phyloP scores from a whole-genome alignment of 352 stramenopile genomes.

The Phytophthora aleatoria region DNA sequence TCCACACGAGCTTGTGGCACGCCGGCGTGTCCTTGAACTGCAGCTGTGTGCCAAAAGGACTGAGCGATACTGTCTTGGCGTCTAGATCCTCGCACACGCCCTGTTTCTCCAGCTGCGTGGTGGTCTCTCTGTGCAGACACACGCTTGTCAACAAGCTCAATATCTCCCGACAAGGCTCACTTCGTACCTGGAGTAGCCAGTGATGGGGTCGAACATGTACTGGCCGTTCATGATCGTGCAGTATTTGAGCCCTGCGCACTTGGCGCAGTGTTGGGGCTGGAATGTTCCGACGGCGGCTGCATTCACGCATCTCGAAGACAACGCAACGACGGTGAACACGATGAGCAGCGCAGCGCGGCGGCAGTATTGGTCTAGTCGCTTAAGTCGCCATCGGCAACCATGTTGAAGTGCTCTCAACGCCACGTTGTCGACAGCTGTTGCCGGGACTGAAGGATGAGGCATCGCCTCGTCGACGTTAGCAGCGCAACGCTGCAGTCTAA shows the following conservation, averaged over 20 bases:
- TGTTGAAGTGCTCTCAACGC: neutral
- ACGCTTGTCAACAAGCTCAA: neutral
- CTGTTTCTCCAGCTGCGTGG: slow-evolving; percentile 69
- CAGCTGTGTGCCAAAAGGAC: slow-evolving; percentile 53
- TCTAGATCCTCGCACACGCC: slow-evolving; percentile 78
- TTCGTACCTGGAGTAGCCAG: slow-evolving; percentile 63
- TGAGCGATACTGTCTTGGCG: slow-evolving; percentile 59
- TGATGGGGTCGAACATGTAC: slow-evolving; percentile 66
- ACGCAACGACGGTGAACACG: slow-evolving; percentile 9
- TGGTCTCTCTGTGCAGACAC: slow-evolving; percentile 40
- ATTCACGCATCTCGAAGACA: slow-evolving; percentile 11
- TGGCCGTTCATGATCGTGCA: slow-evolving; percentile 74
- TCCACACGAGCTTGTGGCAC: slow-evolving; percentile 72
- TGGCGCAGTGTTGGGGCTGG: slow-evolving; percentile 45
- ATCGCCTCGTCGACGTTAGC: slow-evolving; percentile 2
- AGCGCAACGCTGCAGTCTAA: no score
- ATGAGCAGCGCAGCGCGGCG: slow-evolving; percentile 2
- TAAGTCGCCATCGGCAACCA: slow-evolving; percentile 2
- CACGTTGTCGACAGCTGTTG: neutral
- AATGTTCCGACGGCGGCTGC: slow-evolving; percentile 40
- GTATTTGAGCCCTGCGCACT: slow-evolving; percentile 58
- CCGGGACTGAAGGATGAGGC: slow-evolving; percentile 7
- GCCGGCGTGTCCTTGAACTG: slow-evolving; percentile 73
- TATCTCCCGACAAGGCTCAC: neutral
- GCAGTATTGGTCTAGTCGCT: slow-evolving; percentile 10